Evolutionary conservation across 192 early-diverging fungal genomes (phyloP).

Genomic region (Glomus cerebriforme): DNA sequence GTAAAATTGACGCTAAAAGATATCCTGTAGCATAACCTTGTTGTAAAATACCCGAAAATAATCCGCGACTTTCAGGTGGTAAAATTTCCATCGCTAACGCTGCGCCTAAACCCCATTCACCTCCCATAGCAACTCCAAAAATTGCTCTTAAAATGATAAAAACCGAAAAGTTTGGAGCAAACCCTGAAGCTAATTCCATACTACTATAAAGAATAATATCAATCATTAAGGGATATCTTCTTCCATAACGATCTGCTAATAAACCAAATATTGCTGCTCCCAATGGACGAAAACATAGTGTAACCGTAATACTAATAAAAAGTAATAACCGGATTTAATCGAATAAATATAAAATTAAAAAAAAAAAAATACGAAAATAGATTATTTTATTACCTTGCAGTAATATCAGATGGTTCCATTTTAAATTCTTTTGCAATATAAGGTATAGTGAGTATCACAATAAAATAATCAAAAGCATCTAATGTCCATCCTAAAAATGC

Average conservation of each 20-base stretch:
- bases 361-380: no score
- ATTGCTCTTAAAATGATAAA: constrained; percentile 63
- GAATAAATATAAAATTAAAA: background rate
- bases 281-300: constrained; percentile 69
- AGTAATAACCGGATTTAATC: background rate
- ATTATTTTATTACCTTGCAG: constrained; percentile 39
- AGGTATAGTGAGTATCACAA: constrained; percentile 57
- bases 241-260: constrained; percentile 66
- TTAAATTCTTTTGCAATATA: constrained; percentile 60
- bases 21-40: constrained; percentile 72
- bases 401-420: constrained; percentile 55
- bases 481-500: constrained; percentile 75
- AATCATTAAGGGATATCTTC: constrained; percentile 67
- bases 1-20: constrained; percentile 63
- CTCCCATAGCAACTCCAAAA: constrained; percentile 74
- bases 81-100: constrained; percentile 73
- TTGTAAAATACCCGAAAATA: constrained; percentile 78
- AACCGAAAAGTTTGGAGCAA: constrained; percentile 58
- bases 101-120: constrained; percentile 73
- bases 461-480: constrained; percentile 74
- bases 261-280: constrained; percentile 75
- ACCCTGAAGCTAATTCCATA: constrained; percentile 67
- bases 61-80: constrained; percentile 65
- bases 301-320: constrained; percentile 60
- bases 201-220: constrained; percentile 64